Evolutionary conservation across 2,329 filamentous ascomycete species (phyloP).

Genomic region (Emmonsiellopsis sp.): DNA sequence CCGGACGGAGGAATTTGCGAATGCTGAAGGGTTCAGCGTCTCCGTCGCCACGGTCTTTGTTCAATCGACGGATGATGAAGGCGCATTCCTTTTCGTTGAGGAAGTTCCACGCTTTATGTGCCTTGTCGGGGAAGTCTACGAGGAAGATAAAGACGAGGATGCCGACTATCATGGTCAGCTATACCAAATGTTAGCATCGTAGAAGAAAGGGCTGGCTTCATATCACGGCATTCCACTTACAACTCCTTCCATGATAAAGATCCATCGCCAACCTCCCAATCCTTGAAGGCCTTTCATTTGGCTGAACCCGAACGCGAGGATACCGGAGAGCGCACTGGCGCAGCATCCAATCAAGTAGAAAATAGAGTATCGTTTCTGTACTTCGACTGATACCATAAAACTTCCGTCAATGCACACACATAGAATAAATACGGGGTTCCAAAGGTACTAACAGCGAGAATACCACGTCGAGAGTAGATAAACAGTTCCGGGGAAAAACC

Average conservation of each 20-base stretch:
- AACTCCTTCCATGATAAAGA: constrained; percentile 46
- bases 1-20: constrained; percentile 29
- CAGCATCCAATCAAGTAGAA: constrained; percentile 45
- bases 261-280: constrained; percentile 44
- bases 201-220: neutral
- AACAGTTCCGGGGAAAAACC: constrained; percentile 62
- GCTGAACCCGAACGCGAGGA: constrained; percentile 35
- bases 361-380: constrained; percentile 33
- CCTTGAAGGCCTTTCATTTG: constrained; percentile 36
- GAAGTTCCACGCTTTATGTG: constrained; percentile 25
- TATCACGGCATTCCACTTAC: constrained; percentile 5
- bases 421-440: constrained; percentile 6
- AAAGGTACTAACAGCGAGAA: constrained; percentile 28
- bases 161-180: constrained; percentile 18
- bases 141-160: constrained; percentile 25
- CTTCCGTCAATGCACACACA: neutral
- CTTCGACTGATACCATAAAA: constrained; percentile 14
- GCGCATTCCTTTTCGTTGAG: constrained; percentile 32
- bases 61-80: constrained; percentile 43
- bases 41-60: constrained; percentile 46
- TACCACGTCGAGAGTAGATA: constrained; percentile 70
- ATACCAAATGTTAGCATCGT: neutral
- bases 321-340: constrained; percentile 40
- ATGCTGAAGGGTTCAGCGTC: constrained; percentile 40
- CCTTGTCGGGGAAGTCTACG: constrained; percentile 28